Evolutionary conservation across 352 stramenopile genomes (phyloP), one percentile per base, ranked within the genome.

Genomic region (Globisporangium canariense): DNA sequence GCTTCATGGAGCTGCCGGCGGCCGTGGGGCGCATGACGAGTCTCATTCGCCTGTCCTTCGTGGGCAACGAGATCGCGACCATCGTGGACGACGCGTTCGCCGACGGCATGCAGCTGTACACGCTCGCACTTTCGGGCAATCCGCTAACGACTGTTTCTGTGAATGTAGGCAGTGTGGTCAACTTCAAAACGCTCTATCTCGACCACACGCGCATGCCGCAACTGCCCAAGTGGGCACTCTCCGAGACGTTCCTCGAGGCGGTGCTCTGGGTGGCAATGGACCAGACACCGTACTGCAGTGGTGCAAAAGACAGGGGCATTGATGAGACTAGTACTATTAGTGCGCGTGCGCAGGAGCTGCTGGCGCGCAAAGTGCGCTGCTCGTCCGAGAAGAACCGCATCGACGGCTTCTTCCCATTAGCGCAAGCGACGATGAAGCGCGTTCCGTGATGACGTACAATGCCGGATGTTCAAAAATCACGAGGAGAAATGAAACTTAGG

Each of bases 101-200:
- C 2, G 32, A 57, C 46, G 50, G 14, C 32, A 58, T 64, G 58
- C 34, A 41, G 47, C 47, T 64, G 14, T 66, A 46, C 32, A 30
- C 43, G 10, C 60, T 66, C 38, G 60, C 60, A 10, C 41, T 66
- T 1, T 66, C 60, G 20, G 40, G 52, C 14, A 66, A 66, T 41
- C 51, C 60, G 8, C 22, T 66, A 6, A 14, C 14, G 9, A 13
- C 22, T 3, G 28, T 51, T 20, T 34, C 58, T 32, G 47, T 34
- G 20, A 58, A 36, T 8, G 22, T 64, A 3, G 58, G 58, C 47
- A 49, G 20, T 47, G 20, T 50, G 13, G 14, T 1, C 34, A 64
- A 64, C 58, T 64, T 58, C 34, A 64, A 64, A 47, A 64, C 58
- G 8, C 14, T 64, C n/a, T 64, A 64, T 32, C 32, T 64, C 8